Conservation (phyloP, 768 basidiomycete species). For the Macrolepiota albuminosa region DNA sequence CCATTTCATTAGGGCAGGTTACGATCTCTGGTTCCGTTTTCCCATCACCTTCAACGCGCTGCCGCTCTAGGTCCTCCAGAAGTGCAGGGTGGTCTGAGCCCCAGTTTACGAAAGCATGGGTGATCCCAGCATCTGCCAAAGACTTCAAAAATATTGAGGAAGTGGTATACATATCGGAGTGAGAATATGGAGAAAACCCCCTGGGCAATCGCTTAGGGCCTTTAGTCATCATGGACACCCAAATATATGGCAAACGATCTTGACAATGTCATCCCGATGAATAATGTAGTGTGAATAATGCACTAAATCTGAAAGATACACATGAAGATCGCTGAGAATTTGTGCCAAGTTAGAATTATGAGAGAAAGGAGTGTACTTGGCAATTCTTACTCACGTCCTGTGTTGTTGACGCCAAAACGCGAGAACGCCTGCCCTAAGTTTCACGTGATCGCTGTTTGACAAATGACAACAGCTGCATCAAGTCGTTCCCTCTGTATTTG, state of each 20-base stretch:
- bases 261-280: not conserved
- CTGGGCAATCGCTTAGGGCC: not conserved
- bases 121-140: conserved; percentile 53
- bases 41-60: conserved; percentile 35
- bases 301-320: not conserved
- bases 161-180: conserved; percentile 42
- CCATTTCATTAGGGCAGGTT: conserved; percentile 75
- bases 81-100: conserved; percentile 73
- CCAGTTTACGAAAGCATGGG: conserved; percentile 72
- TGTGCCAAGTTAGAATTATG: not conserved
- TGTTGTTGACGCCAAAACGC: not conserved
- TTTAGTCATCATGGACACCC: not conserved
- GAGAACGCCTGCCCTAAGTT: not conserved
- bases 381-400: not conserved
- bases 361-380: not conserved
- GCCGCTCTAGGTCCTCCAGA: conserved; percentile 62
- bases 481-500: not conserved
- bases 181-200: not conserved
- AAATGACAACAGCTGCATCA: too few species aligned
- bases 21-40: conserved; percentile 46
- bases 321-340: not conserved
- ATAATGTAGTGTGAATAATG: conserved; percentile 1
- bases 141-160: conserved; percentile 59
- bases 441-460: not conserved
- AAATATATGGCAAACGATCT: not conserved